Percentiles rank a stretch among this genome's conserved stretches.
Conservation (phyloP, 2,329 filamentous ascomycete species). For the Hypomyces perniciosus region DNA sequence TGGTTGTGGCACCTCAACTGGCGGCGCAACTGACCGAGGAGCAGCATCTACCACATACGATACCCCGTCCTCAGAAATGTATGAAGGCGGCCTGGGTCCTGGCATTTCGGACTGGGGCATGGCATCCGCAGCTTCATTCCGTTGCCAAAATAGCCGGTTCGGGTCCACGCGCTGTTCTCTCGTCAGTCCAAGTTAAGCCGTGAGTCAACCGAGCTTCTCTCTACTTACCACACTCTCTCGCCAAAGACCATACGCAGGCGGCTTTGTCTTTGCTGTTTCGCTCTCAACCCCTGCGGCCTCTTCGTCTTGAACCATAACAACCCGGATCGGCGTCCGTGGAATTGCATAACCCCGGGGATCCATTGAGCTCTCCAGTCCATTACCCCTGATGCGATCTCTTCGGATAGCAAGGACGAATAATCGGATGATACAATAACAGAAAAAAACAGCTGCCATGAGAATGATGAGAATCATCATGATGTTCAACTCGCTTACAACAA, state of each 20-base stretch:
- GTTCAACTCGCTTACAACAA: constrained; percentile 65
- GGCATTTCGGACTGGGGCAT: constrained; percentile 19
- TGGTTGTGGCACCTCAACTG: constrained; percentile 40
- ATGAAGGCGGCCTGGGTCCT: constrained; percentile 61
- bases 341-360: constrained; percentile 61
- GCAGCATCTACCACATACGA: constrained; percentile 64
- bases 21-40: constrained; percentile 54
- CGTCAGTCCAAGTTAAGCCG: constrained; percentile 3
- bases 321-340: constrained; percentile 67
- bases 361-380: constrained; percentile 33
- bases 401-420: constrained; percentile 61
- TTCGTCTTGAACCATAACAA: constrained; percentile 69
- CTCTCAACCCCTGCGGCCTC: constrained; percentile 55
- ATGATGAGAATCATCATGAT: constrained; percentile 75
- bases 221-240: constrained; percentile 69
- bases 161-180: constrained; percentile 63
- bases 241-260: constrained; percentile 84
- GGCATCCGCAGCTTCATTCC: constrained; percentile 42
- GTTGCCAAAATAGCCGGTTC: constrained; percentile 74
- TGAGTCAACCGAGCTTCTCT: background rate
- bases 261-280: constrained; percentile 53
- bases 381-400: constrained; percentile 26
- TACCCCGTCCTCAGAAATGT: constrained; percentile 69
- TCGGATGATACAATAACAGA: constrained; percentile 71
- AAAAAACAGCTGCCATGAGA: constrained; percentile 67